A percentile compares a stretch with the other conserved stretches of the same genome.
These are phyloP conservation scores for Calocera cornea DNA, from an alignment of 768 basidiomycete genomes.

Conservation along the genomic window DNA sequence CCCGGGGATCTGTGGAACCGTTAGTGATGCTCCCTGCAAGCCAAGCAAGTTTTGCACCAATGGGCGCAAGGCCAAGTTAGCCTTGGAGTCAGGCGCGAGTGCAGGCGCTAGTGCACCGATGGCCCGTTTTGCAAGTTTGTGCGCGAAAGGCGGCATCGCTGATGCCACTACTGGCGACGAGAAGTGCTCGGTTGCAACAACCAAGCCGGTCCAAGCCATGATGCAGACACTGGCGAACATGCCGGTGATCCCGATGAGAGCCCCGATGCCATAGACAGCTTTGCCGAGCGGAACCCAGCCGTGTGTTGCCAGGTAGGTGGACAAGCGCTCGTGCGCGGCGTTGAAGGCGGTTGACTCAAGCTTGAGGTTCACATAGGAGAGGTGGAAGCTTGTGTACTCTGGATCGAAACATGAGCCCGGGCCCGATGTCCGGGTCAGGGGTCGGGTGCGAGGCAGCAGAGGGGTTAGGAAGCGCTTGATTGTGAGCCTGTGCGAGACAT, in stretches of 20 bases:
- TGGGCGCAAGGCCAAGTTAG: not conserved
- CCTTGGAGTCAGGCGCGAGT: not conserved
- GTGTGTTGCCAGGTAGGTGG: not conserved
- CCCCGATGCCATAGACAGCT: not conserved
- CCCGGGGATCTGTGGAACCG: not conserved
- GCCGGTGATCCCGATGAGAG: not conserved
- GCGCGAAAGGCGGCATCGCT: not conserved
- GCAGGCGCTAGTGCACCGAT: not conserved
- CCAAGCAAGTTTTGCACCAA: not conserved
- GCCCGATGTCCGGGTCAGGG: not conserved
- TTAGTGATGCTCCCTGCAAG: not conserved
- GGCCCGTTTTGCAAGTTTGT: not conserved
- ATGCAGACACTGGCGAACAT: conserved; percentile 3
- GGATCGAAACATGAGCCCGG: not conserved
- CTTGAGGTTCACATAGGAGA: not conserved
- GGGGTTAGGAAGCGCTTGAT: not conserved
- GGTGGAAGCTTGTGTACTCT: conserved; percentile 1
- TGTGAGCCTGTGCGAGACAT: not conserved
- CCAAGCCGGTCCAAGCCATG: not conserved
- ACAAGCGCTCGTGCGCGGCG: not conserved
- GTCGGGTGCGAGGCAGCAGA: not conserved
- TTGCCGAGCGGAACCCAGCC: not conserved
- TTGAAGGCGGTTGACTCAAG: not conserved
- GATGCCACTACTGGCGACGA: not conserved
- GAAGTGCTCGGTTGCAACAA: not conserved